Evolutionary conservation across 441 rosid species (phyloP).

Genomic region (Populus tomentosa): DNA sequence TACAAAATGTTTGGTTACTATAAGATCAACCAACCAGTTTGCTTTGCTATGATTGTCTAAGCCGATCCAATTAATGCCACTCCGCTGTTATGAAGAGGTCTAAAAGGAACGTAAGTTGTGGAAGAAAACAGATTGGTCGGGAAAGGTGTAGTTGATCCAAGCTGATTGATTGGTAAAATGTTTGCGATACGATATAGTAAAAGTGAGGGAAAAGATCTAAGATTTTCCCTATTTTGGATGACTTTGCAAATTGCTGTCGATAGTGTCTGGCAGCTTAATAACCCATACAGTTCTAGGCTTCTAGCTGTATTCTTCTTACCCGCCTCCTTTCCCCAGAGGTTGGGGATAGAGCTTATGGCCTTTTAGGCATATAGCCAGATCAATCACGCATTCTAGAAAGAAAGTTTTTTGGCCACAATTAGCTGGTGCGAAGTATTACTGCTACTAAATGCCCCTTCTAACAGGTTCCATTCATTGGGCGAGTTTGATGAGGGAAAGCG

Average conservation of each 20-base stretch:
- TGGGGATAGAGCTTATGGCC: not conserved
- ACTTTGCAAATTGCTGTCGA: not conserved
- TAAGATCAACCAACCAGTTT: not conserved
- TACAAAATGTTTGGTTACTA: not conserved
- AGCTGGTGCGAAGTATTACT: not conserved
- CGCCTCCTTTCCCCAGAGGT: no score
- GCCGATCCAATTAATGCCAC: not conserved
- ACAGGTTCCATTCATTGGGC: constrained; percentile 17
- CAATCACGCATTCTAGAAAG: not conserved
- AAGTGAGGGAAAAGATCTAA: not conserved
- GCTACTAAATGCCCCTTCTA: not conserved
- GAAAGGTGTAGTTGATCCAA: not conserved
- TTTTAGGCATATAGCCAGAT: no score
- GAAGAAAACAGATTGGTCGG: not conserved
- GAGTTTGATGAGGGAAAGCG: constrained; percentile 22
- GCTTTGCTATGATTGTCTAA: not conserved
- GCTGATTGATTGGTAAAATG: not conserved
- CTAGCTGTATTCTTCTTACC: no score
- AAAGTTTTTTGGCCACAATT: not conserved
- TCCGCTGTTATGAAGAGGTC: not conserved
- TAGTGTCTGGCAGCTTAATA: not conserved
- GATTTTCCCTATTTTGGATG: not conserved
- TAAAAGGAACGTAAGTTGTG: not conserved
- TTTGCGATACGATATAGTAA: not conserved
- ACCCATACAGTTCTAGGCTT: no score